Base-by-base conservation (phyloP, 148 eudicot genomes). In the Cornus suecica region DNA sequence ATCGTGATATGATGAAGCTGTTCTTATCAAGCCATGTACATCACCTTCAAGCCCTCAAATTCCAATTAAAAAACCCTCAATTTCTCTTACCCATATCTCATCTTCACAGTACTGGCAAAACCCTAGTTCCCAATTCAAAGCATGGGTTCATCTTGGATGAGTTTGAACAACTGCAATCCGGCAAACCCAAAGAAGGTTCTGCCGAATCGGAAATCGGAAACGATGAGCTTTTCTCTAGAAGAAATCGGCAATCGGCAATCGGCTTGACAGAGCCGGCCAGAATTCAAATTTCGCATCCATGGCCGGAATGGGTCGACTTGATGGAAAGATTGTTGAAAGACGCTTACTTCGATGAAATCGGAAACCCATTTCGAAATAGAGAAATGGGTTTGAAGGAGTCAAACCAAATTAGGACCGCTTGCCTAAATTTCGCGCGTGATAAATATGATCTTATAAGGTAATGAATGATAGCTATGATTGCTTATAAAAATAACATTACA, bases 301-400 rank as follows among this genome's bases (percentile, higher is more conserved):
- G 93, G 93, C 87, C 80, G 2, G 92, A 89, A 77, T 89, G 92
- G 92, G 81, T 78, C 60, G 78, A 66, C n/a, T 80, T 89, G 74
- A 89, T 89, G 90, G 82, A 86, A 42, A 71, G 73, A 27, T 70
- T 89, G 79, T 20, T 76, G 60, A 80, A 77, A 56, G 72, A 23
- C 31, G 90, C 89, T 1, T 89, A 87, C 62, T 85, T 89, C 66
- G 85, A 80, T 41, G 85, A 23, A 76, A 69, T 75, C 70, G 86
- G 87, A 62, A 78, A 77, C 71, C 83, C 89, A 58, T 83, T 85
- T 56, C 58, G 45, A n/a, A 79, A 41, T 25, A 66, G 42, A 7
- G 76, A 72, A 31, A 60, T 76, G 79, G 86, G 81, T 76, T 28
- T 48, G 5, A 87, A 87, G 78, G 79, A 80, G 73, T 71, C 76